Evolutionary conservation across 108 stramenopile genomes (phyloP).

Genomic region (Aurantiochytrium sp.): DNA sequence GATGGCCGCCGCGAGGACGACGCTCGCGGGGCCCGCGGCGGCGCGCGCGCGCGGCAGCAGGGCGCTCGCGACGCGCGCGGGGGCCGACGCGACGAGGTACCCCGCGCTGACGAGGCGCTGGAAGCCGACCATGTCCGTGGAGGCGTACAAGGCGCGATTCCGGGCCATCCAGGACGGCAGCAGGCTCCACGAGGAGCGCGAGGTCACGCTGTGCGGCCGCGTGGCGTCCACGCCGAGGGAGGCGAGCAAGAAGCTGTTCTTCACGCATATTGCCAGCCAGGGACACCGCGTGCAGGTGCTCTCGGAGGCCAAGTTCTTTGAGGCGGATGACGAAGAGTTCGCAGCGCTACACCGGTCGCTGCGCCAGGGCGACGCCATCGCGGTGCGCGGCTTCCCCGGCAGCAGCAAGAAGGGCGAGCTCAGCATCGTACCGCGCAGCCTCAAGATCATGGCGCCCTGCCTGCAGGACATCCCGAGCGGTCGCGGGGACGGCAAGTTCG

Average conservation of each 20-base stretch:
- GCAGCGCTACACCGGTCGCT: not conserved
- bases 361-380: conserved; percentile 56
- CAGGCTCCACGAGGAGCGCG: not conserved
- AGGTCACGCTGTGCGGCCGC: conserved; percentile 4
- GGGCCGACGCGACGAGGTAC: no score
- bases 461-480: conserved; percentile 54
- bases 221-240: not conserved
- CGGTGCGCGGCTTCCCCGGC: conserved; percentile 53
- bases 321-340: conserved; percentile 43
- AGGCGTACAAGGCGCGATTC: not conserved
- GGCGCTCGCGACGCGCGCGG: no score
- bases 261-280: not conserved
- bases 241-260: conserved; percentile 24
- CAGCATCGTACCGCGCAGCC: conserved; percentile 45
- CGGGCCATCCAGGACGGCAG: not conserved
- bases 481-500: conserved; percentile 24
- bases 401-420: conserved; percentile 62
- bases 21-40: no score
- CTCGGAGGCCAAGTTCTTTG: not conserved
- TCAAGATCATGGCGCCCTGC: conserved; percentile 57
- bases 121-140: not conserved
- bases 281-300: not conserved
- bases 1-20: no score
- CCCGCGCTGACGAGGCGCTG: no score
- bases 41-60: no score